phyloP scores from a whole-genome alignment of 2,329 filamentous ascomycete species.

The Hymenoscyphus occultus region DNA sequence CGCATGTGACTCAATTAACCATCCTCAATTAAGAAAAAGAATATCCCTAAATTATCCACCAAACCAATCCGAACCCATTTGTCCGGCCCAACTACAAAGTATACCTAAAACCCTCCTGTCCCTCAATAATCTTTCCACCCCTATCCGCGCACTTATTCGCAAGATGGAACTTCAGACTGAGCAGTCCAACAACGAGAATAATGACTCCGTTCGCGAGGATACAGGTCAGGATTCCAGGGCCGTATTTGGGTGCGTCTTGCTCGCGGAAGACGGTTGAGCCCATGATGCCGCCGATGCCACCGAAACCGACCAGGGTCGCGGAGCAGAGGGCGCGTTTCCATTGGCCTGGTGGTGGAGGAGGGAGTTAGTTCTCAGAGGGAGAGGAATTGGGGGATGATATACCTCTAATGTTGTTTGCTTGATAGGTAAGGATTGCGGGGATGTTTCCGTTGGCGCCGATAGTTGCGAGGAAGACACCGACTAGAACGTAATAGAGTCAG shows the following conservation, averaged over 20 bases:
- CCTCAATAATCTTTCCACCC: constrained; percentile 38
- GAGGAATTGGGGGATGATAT: neutral
- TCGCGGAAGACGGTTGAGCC: constrained; percentile 69
- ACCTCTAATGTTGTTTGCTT: constrained; percentile 61
- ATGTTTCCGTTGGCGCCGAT: constrained; percentile 64
- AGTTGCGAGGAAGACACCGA: constrained; percentile 51
- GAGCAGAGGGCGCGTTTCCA: constrained; percentile 83
- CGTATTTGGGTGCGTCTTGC: constrained; percentile 53
- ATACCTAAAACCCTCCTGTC: constrained; percentile 37
- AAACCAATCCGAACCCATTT: no score
- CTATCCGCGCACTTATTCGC: constrained; percentile 36
- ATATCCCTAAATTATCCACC: no score
- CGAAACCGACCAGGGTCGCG: constrained; percentile 71
- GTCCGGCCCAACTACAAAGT: constrained; percentile 20
- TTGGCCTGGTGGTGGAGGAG: constrained; percentile 51
- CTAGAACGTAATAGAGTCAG: neutral
- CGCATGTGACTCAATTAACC: no score
- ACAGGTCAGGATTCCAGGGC: constrained; percentile 30
- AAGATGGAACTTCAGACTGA: constrained; percentile 34
- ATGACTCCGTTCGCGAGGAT: constrained; percentile 28
- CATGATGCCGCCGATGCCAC: constrained; percentile 75
- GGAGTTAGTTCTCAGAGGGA: neutral
- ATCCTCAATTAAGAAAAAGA: no score
- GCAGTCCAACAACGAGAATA: constrained; percentile 29
- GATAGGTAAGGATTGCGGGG: constrained; percentile 71